Conservation (phyloP, 2,329 filamentous ascomycete genomes). For the Domatiomyces catenatus region DNA sequence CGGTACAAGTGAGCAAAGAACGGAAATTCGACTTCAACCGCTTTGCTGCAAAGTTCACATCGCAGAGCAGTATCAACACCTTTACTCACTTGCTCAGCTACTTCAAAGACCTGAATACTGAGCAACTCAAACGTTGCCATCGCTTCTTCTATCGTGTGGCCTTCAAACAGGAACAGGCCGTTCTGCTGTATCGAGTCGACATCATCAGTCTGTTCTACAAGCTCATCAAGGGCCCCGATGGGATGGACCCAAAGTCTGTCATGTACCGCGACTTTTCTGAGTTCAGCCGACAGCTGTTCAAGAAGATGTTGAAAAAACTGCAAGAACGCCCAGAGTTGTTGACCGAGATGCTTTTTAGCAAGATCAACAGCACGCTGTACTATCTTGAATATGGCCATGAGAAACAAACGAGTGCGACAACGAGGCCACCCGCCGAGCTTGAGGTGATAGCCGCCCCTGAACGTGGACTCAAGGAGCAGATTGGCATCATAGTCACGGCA, state of each 20-base stretch:
- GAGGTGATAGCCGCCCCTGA: conserved; percentile 63
- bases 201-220: conserved; percentile 76
- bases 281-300: conserved; percentile 67
- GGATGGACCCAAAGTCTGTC: conserved; percentile 50
- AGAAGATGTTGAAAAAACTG: conserved; percentile 68
- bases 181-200: conserved; percentile 79
- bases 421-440: conserved; percentile 61
- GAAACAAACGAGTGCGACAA: conserved; percentile 53
- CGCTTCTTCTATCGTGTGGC: conserved; percentile 87
- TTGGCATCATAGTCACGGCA: conserved; percentile 65
- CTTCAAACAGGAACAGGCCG: conserved; percentile 84
- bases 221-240: conserved; percentile 79
- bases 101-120: conserved; percentile 62
- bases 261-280: conserved; percentile 83
- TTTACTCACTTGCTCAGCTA: conserved; percentile 67
- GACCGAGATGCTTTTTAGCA: conserved; percentile 89
- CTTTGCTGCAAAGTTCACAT: conserved; percentile 66
- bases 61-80: conserved; percentile 73
- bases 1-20: conserved; percentile 58
- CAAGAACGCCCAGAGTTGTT: conserved; percentile 71
- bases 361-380: conserved; percentile 65
- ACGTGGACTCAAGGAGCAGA: conserved; percentile 46
- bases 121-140: conserved; percentile 80
- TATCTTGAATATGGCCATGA: conserved; percentile 87
- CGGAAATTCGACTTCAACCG: conserved; percentile 86